Base-by-base conservation (phyloP, 805 yeast genomes). In the Lipomyces starkeyi region DNA sequence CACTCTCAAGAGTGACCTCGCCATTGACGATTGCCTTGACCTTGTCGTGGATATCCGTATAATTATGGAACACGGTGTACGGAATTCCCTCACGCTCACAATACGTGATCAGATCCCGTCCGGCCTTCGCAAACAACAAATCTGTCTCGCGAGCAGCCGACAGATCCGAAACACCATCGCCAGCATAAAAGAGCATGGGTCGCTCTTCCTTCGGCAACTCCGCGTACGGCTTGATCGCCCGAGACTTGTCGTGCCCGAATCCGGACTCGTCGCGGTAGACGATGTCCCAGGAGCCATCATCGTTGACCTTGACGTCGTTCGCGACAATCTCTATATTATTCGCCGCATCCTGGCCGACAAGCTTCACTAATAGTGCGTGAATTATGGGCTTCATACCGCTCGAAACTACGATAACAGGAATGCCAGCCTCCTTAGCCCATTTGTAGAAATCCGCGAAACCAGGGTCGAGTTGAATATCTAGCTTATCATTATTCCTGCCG, bases 131-230 rank as follows among this genome's bases (percentile, higher is more conserved):
- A 79, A 94, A 95, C 72, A 95, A 81, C 73, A 94, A 83, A 78
- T 95, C 94, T 54, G 99, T 93, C 79, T 95, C 97, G 76, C 90
- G 89, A 29, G 98, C 98, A 29, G 99, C 99, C 66, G 92, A 87
- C 73, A 95, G 83, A 79, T 95, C 99, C 58, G 96, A 89, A 40
- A 95, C 97, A 71, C 99, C 99, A 78, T 95, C 99, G 67, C 99
- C 99, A 76, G 97, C 91, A 82, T 95, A 95, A 78, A 94, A 91
- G 74, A 92, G 84, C 53, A 83, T 81, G 17, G 97, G 97, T 60
- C 86, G 83, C 25, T 78, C 75, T 7, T 74, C 78, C 25, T 77
- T 77, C 8, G 79, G 75, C 49, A 76, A 73, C 61, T 71, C 65
- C 27, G 80, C 80, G 75, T 81, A 76, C 67, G 83, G 78, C 65